These are phyloP conservation scores for Meripilus lineatus DNA, from an alignment of 1,284 basidiomycete species.

Conservation along the genomic window DNA sequence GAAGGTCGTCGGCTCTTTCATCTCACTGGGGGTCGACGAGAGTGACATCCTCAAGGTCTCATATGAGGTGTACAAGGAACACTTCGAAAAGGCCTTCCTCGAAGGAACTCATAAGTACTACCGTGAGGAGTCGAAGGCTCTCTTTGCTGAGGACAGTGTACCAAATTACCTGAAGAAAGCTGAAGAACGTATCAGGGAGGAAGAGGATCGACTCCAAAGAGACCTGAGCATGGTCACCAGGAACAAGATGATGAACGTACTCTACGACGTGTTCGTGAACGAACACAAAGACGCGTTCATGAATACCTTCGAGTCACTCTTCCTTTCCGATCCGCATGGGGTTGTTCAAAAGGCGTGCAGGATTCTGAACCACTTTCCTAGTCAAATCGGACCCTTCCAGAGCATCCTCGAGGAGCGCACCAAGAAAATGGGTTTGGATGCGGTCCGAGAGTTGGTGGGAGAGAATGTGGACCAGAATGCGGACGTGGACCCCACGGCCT, in stretches of 20 bases:
- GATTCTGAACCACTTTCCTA: conserved; percentile 83
- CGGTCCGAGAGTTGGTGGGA: conserved; percentile 80
- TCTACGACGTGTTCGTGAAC: conserved; percentile 90
- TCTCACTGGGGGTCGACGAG: conserved; percentile 93
- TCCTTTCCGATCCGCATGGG: conserved; percentile 87
- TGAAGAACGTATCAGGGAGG: conserved; percentile 88
- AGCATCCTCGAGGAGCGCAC: conserved; percentile 76
- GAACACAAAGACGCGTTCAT: conserved; percentile 87
- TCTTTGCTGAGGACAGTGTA: conserved; percentile 86
- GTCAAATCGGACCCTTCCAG: conserved; percentile 86
- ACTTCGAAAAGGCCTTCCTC: conserved; percentile 91
- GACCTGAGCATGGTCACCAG: conserved; percentile 90
- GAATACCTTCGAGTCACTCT: conserved; percentile 86
- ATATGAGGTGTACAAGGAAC: conserved; percentile 91
- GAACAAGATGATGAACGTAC: conserved; percentile 83
- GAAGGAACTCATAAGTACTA: conserved; percentile 90
- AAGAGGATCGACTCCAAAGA: conserved; percentile 93
- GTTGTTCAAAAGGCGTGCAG: conserved; percentile 94
- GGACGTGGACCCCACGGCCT: conserved; percentile 85
- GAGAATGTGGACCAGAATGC: conserved; percentile 60
- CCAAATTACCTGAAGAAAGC: conserved; percentile 98
- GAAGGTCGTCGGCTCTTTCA: conserved; percentile 95
- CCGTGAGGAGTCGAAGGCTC: conserved; percentile 85
- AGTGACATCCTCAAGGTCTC: conserved; percentile 88
- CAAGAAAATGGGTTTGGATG: conserved; percentile 82